Evolutionary conservation across 306 rosid genomes (phyloP), one percentile per base, ranked within the genome.

Genomic region (Arachis hypogaea): DNA sequence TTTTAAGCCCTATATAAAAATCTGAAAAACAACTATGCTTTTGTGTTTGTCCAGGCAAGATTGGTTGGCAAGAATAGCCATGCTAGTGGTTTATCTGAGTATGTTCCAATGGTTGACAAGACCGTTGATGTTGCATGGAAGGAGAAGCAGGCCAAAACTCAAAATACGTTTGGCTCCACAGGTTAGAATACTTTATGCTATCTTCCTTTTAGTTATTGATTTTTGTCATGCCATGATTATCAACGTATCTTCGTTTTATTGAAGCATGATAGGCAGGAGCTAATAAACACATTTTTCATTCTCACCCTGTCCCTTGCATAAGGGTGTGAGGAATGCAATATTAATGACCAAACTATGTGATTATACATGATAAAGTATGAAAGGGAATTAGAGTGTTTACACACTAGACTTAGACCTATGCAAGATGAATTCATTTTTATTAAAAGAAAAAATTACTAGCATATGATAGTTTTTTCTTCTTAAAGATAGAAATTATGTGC

Each of bases 91-190:
- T 66, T 89, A 59, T 70, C 83, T 1, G 97, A 86, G 77, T 77
- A 76, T 56, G 86, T 92, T 76, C 97, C 97, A 71, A 86, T 92
- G 87, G 86, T 92, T 77, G 97, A 92, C 86, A 92, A 92, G 86
- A 89, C 88, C 66, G 96, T 90, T 7, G 98, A 88, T 71, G 73
- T 82, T 45, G 83, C 70, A 55, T 88, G 89, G 86, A 82, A 80
- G 77, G 81, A 77, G 74, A 84, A 81, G 74, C 85, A 74, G 71
- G 60, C 22, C 5, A 50, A 72, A 11, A 78, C 71, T 66, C 85
- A 57, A 56, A 74, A 71, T 74, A 78, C 85, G 51, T 41, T 60
- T 63, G 69, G 72, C 80, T 47, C 83, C 61, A 73, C 70, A 81
- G 98, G 97, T 93, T 64, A 50, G 79, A 67, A 67, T 50, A 81